A percentile compares a stretch with the other conserved stretches of the same genome.
These are phyloP conservation scores for Globisporangium solare DNA, from an alignment of 352 stramenopile genomes.

Conservation along the genomic window DNA sequence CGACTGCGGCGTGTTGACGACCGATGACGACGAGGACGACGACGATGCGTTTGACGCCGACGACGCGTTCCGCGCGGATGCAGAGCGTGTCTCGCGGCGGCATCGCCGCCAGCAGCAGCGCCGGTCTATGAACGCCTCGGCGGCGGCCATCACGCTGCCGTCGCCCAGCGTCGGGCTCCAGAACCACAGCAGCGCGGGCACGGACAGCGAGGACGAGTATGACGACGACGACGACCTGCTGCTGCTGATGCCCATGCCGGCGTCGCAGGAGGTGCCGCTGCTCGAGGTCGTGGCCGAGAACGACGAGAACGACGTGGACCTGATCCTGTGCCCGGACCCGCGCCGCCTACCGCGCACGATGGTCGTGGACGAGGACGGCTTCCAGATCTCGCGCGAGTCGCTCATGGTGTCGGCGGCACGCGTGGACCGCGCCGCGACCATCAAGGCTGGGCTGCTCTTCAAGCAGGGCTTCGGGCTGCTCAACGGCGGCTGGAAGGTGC, in stretches of 20 bases:
- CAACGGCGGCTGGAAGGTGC: slow-evolving; percentile 72
- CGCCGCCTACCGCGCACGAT: slow-evolving; percentile 48
- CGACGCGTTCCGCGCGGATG: slow-evolving; percentile 1
- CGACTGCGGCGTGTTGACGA: slow-evolving; percentile 15
- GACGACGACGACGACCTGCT: slow-evolving; percentile 18
- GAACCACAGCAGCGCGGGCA: slow-evolving; percentile 5
- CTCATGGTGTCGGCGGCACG: slow-evolving; percentile 40
- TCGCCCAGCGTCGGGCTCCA: no score
- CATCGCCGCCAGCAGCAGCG: background rate
- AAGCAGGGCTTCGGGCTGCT: slow-evolving; percentile 66
- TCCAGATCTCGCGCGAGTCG: slow-evolving; percentile 47
- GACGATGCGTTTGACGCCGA: background rate
- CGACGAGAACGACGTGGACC: slow-evolving; percentile 55
- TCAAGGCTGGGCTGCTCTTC: slow-evolving; percentile 71
- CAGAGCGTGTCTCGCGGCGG: no score
- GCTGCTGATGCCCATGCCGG: slow-evolving; percentile 32
- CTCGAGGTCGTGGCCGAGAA: slow-evolving; percentile 40
- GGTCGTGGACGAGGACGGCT: slow-evolving; percentile 66
- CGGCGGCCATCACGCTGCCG: no score
- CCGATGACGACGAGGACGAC: slow-evolving; percentile 14
- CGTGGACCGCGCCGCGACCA: slow-evolving; percentile 33
- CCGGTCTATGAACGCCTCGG: no score
- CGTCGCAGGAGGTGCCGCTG: slow-evolving; percentile 33
- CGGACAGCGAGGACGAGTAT: slow-evolving; percentile 15
- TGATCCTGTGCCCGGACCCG: slow-evolving; percentile 48